Percentiles rank a stretch among this genome's conserved stretches.
phyloP scores from a whole-genome alignment of 768 basidiomycete genomes.

The Lanmaoa rubissima region DNA sequence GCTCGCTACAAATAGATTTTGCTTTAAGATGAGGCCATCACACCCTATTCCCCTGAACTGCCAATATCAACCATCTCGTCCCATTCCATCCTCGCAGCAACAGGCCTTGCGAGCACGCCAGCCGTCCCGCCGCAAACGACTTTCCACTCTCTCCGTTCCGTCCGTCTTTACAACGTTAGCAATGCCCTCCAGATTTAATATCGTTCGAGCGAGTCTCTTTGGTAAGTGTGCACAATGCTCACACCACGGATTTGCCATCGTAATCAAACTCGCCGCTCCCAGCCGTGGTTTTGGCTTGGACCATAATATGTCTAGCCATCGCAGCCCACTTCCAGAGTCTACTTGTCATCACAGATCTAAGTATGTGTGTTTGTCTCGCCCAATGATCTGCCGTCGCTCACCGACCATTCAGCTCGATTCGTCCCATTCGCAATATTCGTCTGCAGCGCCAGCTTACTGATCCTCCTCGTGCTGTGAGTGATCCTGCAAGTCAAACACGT shows the following conservation, averaged over 20 bases:
- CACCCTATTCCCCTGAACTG: slow-evolving; percentile 22
- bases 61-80: slow-evolving; percentile 27
- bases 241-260: background rate
- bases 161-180: slow-evolving; percentile 35
- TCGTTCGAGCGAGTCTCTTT: slow-evolving; percentile 65
- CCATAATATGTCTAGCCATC: slow-evolving; percentile 75
- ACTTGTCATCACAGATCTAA: slow-evolving; percentile 74
- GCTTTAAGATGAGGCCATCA: slow-evolving; percentile 31
- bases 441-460: slow-evolving; percentile 64
- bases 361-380: slow-evolving; percentile 41
- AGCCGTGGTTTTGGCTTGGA: slow-evolving; percentile 73
- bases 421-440: slow-evolving; percentile 85
- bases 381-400: background rate
- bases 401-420: slow-evolving; percentile 62
- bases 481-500: background rate
- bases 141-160: slow-evolving; percentile 28
- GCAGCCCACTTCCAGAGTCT: slow-evolving; percentile 75
- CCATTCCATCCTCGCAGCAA: slow-evolving; percentile 17
- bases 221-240: slow-evolving; percentile 38
- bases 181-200: slow-evolving; percentile 75
- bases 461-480: slow-evolving; percentile 65
- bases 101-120: slow-evolving; percentile 27
- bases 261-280: background rate
- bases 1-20: slow-evolving; percentile 18
- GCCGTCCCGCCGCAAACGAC: slow-evolving; percentile 35